phyloP scores from a whole-genome alignment of 2,329 filamentous ascomycete species.

The Aspergillus viridinutans region DNA sequence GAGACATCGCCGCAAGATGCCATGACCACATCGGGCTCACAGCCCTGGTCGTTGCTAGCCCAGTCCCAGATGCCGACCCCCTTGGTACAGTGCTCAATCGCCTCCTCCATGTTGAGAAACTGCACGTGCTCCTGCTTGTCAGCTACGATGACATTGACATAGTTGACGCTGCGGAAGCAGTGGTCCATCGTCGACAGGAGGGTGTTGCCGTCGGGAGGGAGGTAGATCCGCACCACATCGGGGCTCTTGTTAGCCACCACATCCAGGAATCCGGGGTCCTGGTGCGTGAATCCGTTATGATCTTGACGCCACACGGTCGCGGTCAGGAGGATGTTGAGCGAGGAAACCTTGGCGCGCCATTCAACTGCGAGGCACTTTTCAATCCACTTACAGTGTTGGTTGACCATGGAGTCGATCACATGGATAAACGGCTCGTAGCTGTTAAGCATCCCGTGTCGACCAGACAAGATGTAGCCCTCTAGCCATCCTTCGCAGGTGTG shows the following conservation, averaged over 20 bases:
- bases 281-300: constrained; percentile 79
- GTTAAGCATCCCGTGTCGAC: constrained; percentile 72
- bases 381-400: constrained; percentile 81
- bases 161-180: constrained; percentile 68
- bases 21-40: constrained; percentile 71
- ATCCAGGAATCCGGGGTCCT: constrained; percentile 75
- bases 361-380: constrained; percentile 77
- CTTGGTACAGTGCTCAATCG: constrained; percentile 72
- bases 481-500: constrained; percentile 78
- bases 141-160: constrained; percentile 75
- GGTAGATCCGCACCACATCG: constrained; percentile 74
- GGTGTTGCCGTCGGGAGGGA: constrained; percentile 75
- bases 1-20: constrained; percentile 71
- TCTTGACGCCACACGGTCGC: constrained; percentile 78
- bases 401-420: constrained; percentile 81
- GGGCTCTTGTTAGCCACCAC: constrained; percentile 76
- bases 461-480: constrained; percentile 72
- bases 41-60: constrained; percentile 65
- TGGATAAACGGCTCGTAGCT: constrained; percentile 81
- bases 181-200: constrained; percentile 72
- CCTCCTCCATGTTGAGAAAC: constrained; percentile 68
- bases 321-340: constrained; percentile 74
- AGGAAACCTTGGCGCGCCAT: constrained; percentile 69
- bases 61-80: constrained; percentile 74
- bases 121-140: constrained; percentile 78